A percentile compares a stretch with the other conserved stretches of the same genome.
Conservation (phyloP, 352 stramenopile genomes). For the Phytophthora meadii region DNA sequence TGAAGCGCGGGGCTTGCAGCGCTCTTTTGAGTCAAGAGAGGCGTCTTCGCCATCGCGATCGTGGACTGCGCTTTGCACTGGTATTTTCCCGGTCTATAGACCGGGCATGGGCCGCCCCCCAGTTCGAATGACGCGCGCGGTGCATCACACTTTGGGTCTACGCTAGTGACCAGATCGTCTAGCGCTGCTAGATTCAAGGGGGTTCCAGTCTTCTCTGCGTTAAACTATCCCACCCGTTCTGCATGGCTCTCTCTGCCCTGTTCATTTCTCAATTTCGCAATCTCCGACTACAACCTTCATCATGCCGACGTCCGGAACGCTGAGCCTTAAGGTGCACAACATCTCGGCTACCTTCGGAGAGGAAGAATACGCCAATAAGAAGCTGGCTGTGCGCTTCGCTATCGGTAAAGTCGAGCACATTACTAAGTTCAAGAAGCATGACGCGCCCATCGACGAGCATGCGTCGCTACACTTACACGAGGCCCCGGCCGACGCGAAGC, state of each 20-base stretch:
- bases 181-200: conserved; percentile 4
- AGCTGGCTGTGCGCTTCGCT: conserved; percentile 34
- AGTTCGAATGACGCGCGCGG: conserved; percentile 22
- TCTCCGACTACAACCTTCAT: conserved; percentile 3
- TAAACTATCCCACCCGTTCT: neutral
- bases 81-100: conserved; percentile 11
- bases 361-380: conserved; percentile 23
- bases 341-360: conserved; percentile 40
- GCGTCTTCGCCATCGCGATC: neutral
- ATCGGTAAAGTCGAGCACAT: conserved; percentile 28
- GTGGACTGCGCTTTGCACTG: neutral
- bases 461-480: conserved; percentile 45
- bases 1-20: too few species aligned
- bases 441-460: conserved; percentile 41
- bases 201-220: conserved; percentile 1
- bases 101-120: neutral
- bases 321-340: conserved; percentile 43
- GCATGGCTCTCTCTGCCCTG: conserved; percentile 5
- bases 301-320: conserved; percentile 47
- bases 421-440: conserved; percentile 39
- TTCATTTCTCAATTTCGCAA: conserved; percentile 38
- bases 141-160: conserved; percentile 30
- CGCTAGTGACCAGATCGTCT: conserved; percentile 15
- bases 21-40: conserved; percentile 9
- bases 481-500: conserved; percentile 36